phyloP scores from a whole-genome alignment of 148 eudicot species.

The Gaultheria prostrata region DNA sequence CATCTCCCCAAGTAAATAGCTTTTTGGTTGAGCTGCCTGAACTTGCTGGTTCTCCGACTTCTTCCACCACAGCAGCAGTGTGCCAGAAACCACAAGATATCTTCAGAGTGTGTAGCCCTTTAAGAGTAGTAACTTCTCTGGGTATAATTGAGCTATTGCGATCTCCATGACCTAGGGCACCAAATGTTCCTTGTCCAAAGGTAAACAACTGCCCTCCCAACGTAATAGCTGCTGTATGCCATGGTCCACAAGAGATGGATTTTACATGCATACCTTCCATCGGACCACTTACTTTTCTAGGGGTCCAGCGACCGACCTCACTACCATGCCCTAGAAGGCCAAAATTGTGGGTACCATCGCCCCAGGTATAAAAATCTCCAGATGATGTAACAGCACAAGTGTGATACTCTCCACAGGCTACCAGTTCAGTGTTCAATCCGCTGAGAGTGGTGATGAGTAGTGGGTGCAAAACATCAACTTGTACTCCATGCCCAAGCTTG shows the following conservation, averaged over 20 bases:
- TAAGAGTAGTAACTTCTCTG: constrained; percentile 56
- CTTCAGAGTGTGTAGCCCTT: constrained; percentile 53
- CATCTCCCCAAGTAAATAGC: constrained; percentile 84
- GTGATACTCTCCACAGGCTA: constrained; percentile 78
- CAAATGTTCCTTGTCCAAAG: constrained; percentile 79
- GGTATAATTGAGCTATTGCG: constrained; percentile 42
- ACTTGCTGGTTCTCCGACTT: constrained; percentile 38
- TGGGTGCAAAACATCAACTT: constrained; percentile 55
- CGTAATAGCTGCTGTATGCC: constrained; percentile 68
- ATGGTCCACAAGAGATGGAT: constrained; percentile 73
- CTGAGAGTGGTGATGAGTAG: constrained; percentile 52
- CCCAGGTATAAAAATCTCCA: constrained; percentile 79
- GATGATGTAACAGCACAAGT: constrained; percentile 60
- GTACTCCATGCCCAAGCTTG: constrained; percentile 76
- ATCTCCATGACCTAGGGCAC: constrained; percentile 79
- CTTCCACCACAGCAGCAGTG: constrained; percentile 69
- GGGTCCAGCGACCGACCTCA: constrained; percentile 56
- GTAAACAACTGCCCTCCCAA: constrained; percentile 64
- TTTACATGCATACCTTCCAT: constrained; percentile 58
- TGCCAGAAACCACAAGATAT: constrained; percentile 81
- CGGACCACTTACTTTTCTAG: constrained; percentile 52
- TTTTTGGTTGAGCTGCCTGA: constrained; percentile 47
- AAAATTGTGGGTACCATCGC: constrained; percentile 50
- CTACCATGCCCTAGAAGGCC: constrained; percentile 67
- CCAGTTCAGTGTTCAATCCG: constrained; percentile 43